These are phyloP conservation scores for Graphilbum ipis-grandicollis DNA, from an alignment of 2,329 filamentous ascomycete species.

Conservation along the genomic window DNA sequence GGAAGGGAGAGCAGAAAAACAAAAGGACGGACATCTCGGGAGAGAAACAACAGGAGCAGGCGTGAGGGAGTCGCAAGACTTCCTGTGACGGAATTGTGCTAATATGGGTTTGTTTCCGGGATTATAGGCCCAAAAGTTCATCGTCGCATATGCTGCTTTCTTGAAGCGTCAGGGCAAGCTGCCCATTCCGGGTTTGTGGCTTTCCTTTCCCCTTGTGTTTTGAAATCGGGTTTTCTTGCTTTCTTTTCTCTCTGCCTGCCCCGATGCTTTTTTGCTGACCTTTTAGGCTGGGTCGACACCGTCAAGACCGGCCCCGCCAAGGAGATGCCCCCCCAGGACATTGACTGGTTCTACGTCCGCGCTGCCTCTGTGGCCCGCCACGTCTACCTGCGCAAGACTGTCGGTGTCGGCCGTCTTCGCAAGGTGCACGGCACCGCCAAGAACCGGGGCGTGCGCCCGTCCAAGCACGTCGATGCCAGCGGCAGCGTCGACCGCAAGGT, in stretches of 20 bases:
- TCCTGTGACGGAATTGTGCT: conserved; percentile 58
- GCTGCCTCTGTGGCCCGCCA: conserved; percentile 91
- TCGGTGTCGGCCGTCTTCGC: conserved; percentile 89
- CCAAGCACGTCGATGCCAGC: conserved; percentile 88
- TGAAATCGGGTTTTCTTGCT: conserved; percentile 9
- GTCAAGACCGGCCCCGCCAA: conserved; percentile 96
- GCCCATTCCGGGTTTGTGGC: conserved; percentile 56
- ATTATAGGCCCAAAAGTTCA: conserved; percentile 71
- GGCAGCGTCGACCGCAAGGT: conserved; percentile 95
- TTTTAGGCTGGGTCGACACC: conserved; percentile 88
- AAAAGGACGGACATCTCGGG: conserved; percentile 8
- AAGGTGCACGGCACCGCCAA: conserved; percentile 85
- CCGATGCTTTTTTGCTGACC: neutral
- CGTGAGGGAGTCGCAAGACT: conserved; percentile 54
- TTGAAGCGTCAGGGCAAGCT: conserved; percentile 91
- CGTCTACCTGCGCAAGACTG: conserved; percentile 98
- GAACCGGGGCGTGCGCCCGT: conserved; percentile 87
- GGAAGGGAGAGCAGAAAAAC: neutral
- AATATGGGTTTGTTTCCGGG: conserved; percentile 31
- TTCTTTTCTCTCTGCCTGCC: neutral
- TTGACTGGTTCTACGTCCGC: conserved; percentile 90
- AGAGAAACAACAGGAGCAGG: conserved; percentile 36
- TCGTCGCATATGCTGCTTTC: conserved; percentile 67
- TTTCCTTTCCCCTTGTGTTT: neutral
- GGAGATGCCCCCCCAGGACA: conserved; percentile 94